Percentiles rank a stretch among this genome's conserved stretches.
Evolutionary conservation across 2,329 filamentous ascomycete species (phyloP).

Genomic region (Aspergillus pseudoterreus): DNA sequence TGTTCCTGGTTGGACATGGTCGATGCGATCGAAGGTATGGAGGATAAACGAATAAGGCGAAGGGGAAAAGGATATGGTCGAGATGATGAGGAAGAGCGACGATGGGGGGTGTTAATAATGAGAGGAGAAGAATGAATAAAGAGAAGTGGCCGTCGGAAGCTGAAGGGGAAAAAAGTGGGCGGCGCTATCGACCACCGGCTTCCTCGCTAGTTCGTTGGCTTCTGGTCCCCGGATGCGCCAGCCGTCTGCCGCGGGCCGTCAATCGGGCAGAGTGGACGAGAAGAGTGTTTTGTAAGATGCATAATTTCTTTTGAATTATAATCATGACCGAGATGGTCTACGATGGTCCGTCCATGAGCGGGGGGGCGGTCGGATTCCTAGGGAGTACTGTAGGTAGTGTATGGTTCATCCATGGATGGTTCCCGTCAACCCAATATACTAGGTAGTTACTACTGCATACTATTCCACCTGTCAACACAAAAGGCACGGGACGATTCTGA

Average conservation of each 20-base stretch:
- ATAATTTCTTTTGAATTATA: too few species aligned
- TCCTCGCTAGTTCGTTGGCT: neutral
- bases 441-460: too few species aligned
- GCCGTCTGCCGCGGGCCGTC: neutral
- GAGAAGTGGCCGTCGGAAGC: neutral
- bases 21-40: neutral
- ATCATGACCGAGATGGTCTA: too few species aligned
- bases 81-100: neutral
- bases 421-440: too few species aligned
- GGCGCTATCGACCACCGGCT: neutral
- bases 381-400: too few species aligned
- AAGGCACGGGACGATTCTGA: too few species aligned
- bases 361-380: too few species aligned
- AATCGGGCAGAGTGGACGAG: neutral
- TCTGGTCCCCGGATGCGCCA: neutral
- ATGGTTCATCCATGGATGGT: too few species aligned
- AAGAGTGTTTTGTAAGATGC: too few species aligned
- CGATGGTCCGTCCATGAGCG: too few species aligned
- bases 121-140: neutral
- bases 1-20: conserved; percentile 2
- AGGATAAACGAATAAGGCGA: neutral
- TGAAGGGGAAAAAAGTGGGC: neutral
- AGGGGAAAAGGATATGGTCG: neutral
- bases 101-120: neutral
- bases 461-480: too few species aligned